A percentile compares a stretch with the other conserved stretches of the same genome.
Conservation (phyloP, 352 stramenopile genomes). For the Phytophthora sp. region DNA sequence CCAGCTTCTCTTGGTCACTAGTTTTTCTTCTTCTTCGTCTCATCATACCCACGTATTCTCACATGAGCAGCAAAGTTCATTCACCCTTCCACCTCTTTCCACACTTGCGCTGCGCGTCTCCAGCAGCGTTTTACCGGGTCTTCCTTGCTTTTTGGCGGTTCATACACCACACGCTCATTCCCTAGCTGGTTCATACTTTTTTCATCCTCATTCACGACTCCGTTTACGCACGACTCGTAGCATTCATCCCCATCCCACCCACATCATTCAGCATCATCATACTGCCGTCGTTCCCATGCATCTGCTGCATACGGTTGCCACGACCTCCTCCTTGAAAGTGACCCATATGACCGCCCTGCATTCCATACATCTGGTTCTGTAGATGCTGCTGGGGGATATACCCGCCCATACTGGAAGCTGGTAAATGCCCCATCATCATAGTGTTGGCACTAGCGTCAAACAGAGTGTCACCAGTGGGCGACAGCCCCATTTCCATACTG, state of each 20-base stretch:
- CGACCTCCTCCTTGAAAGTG: constrained; percentile 28
- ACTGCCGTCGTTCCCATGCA: constrained; percentile 36
- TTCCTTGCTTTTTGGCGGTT: constrained; percentile 29
- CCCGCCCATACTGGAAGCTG: constrained; percentile 29
- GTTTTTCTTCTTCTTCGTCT: constrained; percentile 20
- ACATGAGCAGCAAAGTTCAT: constrained; percentile 19
- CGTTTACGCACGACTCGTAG: constrained; percentile 52
- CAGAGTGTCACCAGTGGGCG: constrained; percentile 35
- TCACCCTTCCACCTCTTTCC: constrained; percentile 2
- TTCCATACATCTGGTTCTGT: constrained; percentile 43
- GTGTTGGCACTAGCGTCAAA: constrained; percentile 38
- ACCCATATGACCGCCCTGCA: constrained; percentile 38
- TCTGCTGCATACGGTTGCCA: constrained; percentile 37
- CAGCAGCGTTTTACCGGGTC: constrained; percentile 23
- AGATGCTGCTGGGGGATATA: constrained; percentile 47
- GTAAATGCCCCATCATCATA: constrained; percentile 43
- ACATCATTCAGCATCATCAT: constrained; percentile 52
- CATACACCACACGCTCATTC: constrained; percentile 37
- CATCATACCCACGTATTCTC: constrained; percentile 32
- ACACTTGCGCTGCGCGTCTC: constrained; percentile 30
- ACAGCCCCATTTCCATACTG: constrained; percentile 71
- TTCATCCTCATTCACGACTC: neutral
- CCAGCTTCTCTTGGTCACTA: constrained; percentile 33
- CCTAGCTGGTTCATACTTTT: constrained; percentile 44
- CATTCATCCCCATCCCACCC: constrained; percentile 54